Evolutionary conservation across 2,329 filamentous ascomycete genomes (phyloP).

Genomic region (Chaetomium sp.): DNA sequence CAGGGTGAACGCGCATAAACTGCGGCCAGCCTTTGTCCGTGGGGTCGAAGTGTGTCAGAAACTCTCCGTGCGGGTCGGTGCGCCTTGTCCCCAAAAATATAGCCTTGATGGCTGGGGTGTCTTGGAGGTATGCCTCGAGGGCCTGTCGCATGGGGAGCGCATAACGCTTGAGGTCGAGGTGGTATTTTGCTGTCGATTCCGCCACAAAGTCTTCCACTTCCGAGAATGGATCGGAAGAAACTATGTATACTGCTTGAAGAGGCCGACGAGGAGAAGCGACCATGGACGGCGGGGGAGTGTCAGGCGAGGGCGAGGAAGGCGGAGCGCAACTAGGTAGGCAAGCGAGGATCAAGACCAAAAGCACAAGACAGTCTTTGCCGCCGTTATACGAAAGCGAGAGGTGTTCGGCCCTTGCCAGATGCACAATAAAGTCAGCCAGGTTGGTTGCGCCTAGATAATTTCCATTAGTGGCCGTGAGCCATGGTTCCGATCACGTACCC

Average conservation of each 20-base stretch:
- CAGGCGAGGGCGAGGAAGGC: constrained; percentile 30
- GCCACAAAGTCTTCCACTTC: constrained; percentile 85
- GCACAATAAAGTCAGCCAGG: constrained; percentile 19
- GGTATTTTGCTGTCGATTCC: constrained; percentile 66
- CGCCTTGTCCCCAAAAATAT: constrained; percentile 86
- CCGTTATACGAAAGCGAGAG: constrained; percentile 95
- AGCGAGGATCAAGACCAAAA: constrained; percentile 83
- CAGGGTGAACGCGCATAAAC: constrained; percentile 91
- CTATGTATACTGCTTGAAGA: constrained; percentile 85
- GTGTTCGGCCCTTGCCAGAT: constrained; percentile 63
- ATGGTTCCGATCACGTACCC: constrained; percentile 53
- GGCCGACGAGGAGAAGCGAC: constrained; percentile 43
- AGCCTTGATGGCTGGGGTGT: constrained; percentile 67
- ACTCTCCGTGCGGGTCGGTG: constrained; percentile 86
- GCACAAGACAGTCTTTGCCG: constrained; percentile 94
- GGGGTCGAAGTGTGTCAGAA: constrained; percentile 77
- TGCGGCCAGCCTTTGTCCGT: constrained; percentile 89
- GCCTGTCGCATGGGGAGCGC: constrained; percentile 77
- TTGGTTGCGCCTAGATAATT: not conserved
- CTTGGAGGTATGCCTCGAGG: constrained; percentile 73
- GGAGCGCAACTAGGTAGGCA: constrained; percentile 47
- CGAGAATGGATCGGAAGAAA: constrained; percentile 78
- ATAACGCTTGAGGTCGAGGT: constrained; percentile 74
- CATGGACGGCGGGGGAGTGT: not conserved
- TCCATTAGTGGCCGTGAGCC: constrained; percentile 23